A percentile compares a stretch with the other conserved stretches of the same genome.
phyloP scores from a whole-genome alignment of 306 rosid genomes.

The Fragaria iinumae region DNA sequence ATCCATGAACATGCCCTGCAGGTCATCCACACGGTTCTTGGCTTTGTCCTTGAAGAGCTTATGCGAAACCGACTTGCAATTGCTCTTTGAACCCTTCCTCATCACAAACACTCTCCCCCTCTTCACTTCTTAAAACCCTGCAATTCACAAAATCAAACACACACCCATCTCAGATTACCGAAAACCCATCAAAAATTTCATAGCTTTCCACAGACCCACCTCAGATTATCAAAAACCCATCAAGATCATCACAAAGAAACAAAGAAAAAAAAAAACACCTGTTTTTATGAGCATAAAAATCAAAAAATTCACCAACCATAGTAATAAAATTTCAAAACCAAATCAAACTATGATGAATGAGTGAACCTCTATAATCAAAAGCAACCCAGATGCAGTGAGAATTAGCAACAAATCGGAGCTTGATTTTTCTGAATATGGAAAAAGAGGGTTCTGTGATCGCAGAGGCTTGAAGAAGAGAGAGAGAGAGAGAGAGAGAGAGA shows the following conservation, averaged over 20 bases:
- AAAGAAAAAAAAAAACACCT: slow-evolving; percentile 12
- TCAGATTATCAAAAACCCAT: slow-evolving; percentile 23
- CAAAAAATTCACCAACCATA: neutral
- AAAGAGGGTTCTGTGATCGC: slow-evolving; percentile 2
- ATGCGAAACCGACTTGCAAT: slow-evolving; percentile 93
- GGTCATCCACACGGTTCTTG: slow-evolving; percentile 92
- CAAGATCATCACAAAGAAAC: neutral
- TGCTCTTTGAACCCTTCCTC: slow-evolving; percentile 87
- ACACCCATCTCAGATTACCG: slow-evolving; percentile 20
- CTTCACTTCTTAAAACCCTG: slow-evolving; percentile 34
- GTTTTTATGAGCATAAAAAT: neutral
- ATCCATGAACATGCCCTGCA: slow-evolving; percentile 80
- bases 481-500: slow-evolving; percentile 12
- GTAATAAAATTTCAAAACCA: neutral
- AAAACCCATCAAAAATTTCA: slow-evolving; percentile 8
- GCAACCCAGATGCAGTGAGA: neutral
- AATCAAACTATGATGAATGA: neutral
- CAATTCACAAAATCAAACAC: slow-evolving; percentile 30
- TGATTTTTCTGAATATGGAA: neutral
- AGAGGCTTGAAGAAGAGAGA: slow-evolving; percentile 9
- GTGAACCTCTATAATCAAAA: slow-evolving; percentile 12
- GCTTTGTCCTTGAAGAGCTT: slow-evolving; percentile 94
- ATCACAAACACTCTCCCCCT: slow-evolving; percentile 41
- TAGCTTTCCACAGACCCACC: slow-evolving; percentile 2
- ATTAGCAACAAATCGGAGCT: slow-evolving; percentile 1